Conservation (phyloP, 306 rosid species). For the Ormosia semicastrata region DNA sequence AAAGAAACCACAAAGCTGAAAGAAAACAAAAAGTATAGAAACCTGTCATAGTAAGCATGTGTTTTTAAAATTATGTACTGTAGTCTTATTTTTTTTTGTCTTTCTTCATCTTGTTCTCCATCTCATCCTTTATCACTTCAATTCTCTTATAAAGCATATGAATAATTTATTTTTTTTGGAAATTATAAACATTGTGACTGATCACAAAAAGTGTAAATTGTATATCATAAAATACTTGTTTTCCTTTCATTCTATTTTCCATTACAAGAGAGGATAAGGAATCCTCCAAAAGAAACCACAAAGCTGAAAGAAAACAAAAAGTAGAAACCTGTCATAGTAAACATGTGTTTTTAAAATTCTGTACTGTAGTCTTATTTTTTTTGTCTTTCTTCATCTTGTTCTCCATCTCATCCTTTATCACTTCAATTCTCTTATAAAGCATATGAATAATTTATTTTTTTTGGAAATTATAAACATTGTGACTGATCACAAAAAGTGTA, state of each 20-base stretch:
- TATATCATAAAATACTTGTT: neutral
- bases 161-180: neutral
- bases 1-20: too few species aligned
- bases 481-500: neutral
- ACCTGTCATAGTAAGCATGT: neutral
- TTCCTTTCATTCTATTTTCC: neutral
- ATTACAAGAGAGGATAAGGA: neutral
- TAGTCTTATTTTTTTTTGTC: neutral
- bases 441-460: neutral
- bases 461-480: neutral
- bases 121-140: conserved; percentile 17
- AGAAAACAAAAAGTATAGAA: too few species aligned
- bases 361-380: neutral
- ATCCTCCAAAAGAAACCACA: too few species aligned
- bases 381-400: neutral
- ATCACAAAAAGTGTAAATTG: neutral
- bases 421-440: neutral
- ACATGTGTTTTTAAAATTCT: neutral
- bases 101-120: conserved; percentile 1
- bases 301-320: too few species aligned
- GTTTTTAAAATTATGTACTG: neutral
- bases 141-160: neutral
- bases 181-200: neutral
- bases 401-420: conserved; percentile 14
- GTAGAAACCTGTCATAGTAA: neutral